Conservation (phyloP, 768 basidiomycete species). For the Gautieria morchelliformis region DNA sequence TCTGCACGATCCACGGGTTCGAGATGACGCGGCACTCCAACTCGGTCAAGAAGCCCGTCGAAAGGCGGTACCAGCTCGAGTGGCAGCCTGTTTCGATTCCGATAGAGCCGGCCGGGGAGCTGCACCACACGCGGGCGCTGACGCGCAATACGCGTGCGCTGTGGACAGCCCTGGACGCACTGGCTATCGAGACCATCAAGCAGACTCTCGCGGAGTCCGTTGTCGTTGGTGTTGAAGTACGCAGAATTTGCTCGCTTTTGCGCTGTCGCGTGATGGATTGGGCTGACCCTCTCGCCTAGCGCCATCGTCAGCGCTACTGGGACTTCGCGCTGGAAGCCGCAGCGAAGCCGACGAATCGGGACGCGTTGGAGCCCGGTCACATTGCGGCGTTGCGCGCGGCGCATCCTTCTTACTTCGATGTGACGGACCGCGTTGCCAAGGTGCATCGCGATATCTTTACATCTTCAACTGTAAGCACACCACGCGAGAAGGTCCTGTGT, state of each 20-base stretch:
- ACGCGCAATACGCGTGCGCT: constrained; percentile 3
- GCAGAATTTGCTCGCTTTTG: neutral
- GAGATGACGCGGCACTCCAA: constrained; percentile 23
- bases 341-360: neutral
- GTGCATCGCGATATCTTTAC: constrained; percentile 7
- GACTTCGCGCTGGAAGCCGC: constrained; percentile 4
- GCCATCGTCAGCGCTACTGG: constrained; percentile 9
- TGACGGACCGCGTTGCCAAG: constrained; percentile 7
- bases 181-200: constrained; percentile 6
- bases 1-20: constrained; percentile 21
- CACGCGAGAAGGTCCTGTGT: neutral
- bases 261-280: neutral
- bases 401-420: constrained; percentile 6
- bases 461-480: constrained; percentile 3
- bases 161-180: constrained; percentile 3
- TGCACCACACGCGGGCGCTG: neutral
- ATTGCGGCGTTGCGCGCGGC: constrained; percentile 3
- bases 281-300: neutral
- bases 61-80: constrained; percentile 21
- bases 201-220: neutral
- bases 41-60: constrained; percentile 18
- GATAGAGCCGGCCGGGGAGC: constrained; percentile 2
- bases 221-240: constrained; percentile 4
- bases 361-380: neutral
- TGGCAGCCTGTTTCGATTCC: constrained; percentile 24